Evolutionary conservation across 2,329 filamentous ascomycete species (phyloP).

Genomic region (Cercospora sp.): DNA sequence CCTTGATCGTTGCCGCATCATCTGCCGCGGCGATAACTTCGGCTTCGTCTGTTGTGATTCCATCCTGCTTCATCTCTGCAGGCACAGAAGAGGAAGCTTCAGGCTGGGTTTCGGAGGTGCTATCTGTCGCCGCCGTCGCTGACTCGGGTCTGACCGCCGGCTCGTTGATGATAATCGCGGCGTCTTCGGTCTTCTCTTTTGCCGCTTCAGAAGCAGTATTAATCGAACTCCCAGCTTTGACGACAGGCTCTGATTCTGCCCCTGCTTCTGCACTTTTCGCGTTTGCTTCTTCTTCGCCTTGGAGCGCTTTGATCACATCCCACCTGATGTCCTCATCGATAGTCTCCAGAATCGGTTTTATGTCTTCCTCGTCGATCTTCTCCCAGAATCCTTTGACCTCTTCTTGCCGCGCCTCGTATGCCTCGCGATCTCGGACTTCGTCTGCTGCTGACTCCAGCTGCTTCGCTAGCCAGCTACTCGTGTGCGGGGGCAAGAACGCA

Average conservation of each 20-base stretch:
- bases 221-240: slow-evolving; percentile 27
- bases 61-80: slow-evolving; percentile 18
- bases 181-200: slow-evolving; percentile 36
- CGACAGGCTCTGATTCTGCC: slow-evolving; percentile 39
- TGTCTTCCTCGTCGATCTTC: slow-evolving; percentile 74
- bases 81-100: slow-evolving; percentile 6
- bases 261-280: slow-evolving; percentile 38
- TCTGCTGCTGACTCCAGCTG: slow-evolving; percentile 77
- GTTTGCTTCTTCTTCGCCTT: slow-evolving; percentile 43
- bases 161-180: slow-evolving; percentile 37
- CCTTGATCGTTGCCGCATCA: slow-evolving; percentile 11
- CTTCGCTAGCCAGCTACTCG: slow-evolving; percentile 79
- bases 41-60: slow-evolving; percentile 8
- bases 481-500: slow-evolving; percentile 88
- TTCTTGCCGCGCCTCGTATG: slow-evolving; percentile 66
- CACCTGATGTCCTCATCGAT: slow-evolving; percentile 65
- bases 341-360: slow-evolving; percentile 65
- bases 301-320: slow-evolving; percentile 64
- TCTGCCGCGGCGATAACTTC: slow-evolving; percentile 10
- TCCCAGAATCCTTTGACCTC: slow-evolving; percentile 83
- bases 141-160: slow-evolving; percentile 13
- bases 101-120: background rate
- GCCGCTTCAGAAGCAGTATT: slow-evolving; percentile 18
- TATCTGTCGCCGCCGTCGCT: slow-evolving; percentile 8
- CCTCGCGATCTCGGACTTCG: slow-evolving; percentile 69